These are phyloP conservation scores for Aschersonia sp. DNA, from an alignment of 2,329 filamentous ascomycete species.

Conservation along the genomic window DNA sequence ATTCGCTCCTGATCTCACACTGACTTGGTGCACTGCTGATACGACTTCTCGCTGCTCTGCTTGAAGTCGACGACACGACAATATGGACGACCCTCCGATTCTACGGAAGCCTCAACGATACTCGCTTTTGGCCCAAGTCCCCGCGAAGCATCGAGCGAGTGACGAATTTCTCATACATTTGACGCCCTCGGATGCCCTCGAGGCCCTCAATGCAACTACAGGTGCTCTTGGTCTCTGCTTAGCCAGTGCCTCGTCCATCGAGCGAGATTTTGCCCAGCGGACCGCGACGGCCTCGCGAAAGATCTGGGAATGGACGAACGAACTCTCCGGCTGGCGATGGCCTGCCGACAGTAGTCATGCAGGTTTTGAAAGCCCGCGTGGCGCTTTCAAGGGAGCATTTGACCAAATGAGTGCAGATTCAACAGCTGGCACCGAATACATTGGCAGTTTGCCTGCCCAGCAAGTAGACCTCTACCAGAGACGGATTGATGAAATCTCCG, in stretches of 20 bases:
- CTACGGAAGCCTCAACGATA: slow-evolving; percentile 19
- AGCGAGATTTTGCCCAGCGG: slow-evolving; percentile 57
- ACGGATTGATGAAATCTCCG: slow-evolving; percentile 59
- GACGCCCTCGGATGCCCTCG: slow-evolving; percentile 43
- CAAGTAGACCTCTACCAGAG: slow-evolving; percentile 55
- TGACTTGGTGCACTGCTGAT: not conserved
- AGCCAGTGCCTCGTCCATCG: slow-evolving; percentile 44
- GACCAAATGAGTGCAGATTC: slow-evolving; percentile 10
- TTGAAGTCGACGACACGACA: slow-evolving; percentile 3
- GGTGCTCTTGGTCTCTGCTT: slow-evolving; percentile 43
- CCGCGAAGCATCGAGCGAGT: slow-evolving; percentile 27
- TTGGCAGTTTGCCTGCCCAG: slow-evolving; percentile 54
- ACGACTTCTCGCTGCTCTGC: too few relatives aligned
- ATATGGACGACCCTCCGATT: slow-evolving; percentile 19
- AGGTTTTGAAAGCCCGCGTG: slow-evolving; percentile 37
- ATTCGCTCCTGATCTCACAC: not conserved
- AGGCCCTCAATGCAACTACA: slow-evolving; percentile 40
- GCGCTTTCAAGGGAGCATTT: slow-evolving; percentile 24
- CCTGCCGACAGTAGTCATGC: slow-evolving; percentile 29
- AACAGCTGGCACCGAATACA: slow-evolving; percentile 28
- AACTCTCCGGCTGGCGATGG: slow-evolving; percentile 49
- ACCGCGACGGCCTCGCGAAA: slow-evolving; percentile 56
- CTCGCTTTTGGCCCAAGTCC: slow-evolving; percentile 20
- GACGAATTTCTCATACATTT: slow-evolving; percentile 50
- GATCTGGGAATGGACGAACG: slow-evolving; percentile 61